Evolutionary conservation across 2,329 filamentous ascomycete genomes (phyloP).

Genomic region (Akanthomyces dipterigenus): DNA sequence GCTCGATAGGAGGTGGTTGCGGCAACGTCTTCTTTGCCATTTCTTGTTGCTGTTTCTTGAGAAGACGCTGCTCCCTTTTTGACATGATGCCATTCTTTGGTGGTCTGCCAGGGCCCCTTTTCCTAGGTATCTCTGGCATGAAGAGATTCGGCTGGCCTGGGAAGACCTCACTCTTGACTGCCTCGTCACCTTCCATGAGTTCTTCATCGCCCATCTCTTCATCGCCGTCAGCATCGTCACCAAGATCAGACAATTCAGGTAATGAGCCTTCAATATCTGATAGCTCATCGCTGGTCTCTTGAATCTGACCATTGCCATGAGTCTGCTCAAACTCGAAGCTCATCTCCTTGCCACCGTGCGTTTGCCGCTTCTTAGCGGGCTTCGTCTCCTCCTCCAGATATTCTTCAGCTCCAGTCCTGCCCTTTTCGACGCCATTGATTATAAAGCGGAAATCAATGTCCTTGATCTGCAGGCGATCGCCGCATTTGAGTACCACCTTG

Average conservation of each 20-base stretch:
- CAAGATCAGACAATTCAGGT: slow-evolving; percentile 33
- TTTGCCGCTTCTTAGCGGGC: slow-evolving; percentile 39
- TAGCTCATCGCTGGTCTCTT: slow-evolving; percentile 49
- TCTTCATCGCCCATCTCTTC: slow-evolving; percentile 23
- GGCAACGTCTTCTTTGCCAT: slow-evolving; percentile 45
- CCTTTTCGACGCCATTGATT: slow-evolving; percentile 56
- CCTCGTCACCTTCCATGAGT: slow-evolving; percentile 21
- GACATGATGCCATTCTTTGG: slow-evolving; percentile 82
- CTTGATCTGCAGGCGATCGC: slow-evolving; percentile 64
- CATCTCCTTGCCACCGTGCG: slow-evolving; percentile 60
- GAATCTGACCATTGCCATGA: slow-evolving; percentile 48
- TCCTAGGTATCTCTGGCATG: slow-evolving; percentile 47
- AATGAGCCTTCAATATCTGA: slow-evolving; percentile 38
- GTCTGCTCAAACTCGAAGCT: slow-evolving; percentile 66
- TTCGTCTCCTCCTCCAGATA: slow-evolving; percentile 24
- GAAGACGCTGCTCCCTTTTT: slow-evolving; percentile 61
- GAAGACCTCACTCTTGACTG: slow-evolving; percentile 24
- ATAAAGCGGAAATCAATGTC: slow-evolving; percentile 62
- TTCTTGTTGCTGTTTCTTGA: slow-evolving; percentile 49
- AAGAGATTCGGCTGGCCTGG: slow-evolving; percentile 27
- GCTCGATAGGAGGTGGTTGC: slow-evolving; percentile 40
- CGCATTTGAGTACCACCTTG: slow-evolving; percentile 53
- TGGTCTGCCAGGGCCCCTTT: slow-evolving; percentile 71
- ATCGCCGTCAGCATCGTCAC: slow-evolving; percentile 29
- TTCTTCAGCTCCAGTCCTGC: slow-evolving; percentile 53